Conservation (phyloP, 2,329 filamentous ascomycete genomes). For the Aspergillus jensenii region DNA sequence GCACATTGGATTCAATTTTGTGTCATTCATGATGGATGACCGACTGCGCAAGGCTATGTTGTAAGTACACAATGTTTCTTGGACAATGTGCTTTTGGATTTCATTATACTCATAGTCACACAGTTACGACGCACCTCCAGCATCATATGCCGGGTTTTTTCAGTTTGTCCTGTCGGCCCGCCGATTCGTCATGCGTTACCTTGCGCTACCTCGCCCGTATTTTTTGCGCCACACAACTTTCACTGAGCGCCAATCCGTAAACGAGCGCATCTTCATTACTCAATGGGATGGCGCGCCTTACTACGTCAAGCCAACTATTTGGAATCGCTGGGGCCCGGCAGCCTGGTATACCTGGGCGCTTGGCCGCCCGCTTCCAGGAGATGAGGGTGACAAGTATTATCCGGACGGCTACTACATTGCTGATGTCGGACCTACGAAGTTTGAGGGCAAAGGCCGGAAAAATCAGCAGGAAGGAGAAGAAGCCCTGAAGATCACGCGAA, state of each 20-base stretch:
- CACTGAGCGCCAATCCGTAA: constrained; percentile 51
- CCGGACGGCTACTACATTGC: constrained; percentile 51
- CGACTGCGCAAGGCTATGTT: constrained; percentile 64
- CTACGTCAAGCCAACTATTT: constrained; percentile 61
- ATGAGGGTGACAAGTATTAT: constrained; percentile 47
- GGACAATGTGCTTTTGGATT: neutral
- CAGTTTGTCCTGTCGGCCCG: constrained; percentile 53
- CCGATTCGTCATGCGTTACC: constrained; percentile 56
- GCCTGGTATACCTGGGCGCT: constrained; percentile 51
- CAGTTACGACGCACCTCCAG: constrained; percentile 42
- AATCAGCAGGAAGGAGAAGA: constrained; percentile 32
- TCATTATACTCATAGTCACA: neutral
- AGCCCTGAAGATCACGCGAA: constrained; percentile 46
- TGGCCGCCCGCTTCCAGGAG: constrained; percentile 50
- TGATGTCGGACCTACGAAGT: constrained; percentile 62
- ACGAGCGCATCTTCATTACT: constrained; percentile 52
- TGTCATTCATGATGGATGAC: constrained; percentile 64
- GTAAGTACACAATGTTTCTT: constrained; percentile 40
- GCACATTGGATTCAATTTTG: constrained; percentile 50
- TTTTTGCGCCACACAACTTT: constrained; percentile 40
- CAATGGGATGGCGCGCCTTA: constrained; percentile 64
- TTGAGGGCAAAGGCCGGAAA: constrained; percentile 51
- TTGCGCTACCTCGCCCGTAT: constrained; percentile 59
- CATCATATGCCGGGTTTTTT: constrained; percentile 39
- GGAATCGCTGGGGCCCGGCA: constrained; percentile 62